Evolutionary conservation across 345 rosid genomes (phyloP), one percentile per base, ranked within the genome.

Genomic region (Acer campestre): DNA sequence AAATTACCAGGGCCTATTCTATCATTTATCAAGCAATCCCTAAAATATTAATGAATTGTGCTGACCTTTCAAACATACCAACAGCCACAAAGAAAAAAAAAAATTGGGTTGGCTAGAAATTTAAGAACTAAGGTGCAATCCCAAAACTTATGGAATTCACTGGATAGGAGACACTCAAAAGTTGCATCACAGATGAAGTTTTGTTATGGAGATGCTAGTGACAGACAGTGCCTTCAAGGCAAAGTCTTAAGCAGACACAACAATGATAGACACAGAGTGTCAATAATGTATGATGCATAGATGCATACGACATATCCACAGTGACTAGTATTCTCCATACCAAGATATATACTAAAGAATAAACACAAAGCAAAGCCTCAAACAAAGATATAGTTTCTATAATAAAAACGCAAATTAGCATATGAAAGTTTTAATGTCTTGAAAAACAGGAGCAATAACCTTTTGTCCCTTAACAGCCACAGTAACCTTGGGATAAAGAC

Each of bases 391-490:
- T 10, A n/a, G 14, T 17, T 0, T 23, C 25, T 27, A 17, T 3
- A 16, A 11, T 20, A 20, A 17, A 38, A 10, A 73, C 10, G 14
- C 10, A 71, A 71, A 71, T 10, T 31, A n/a, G 18, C 16, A 40
- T 12, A 29, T 3, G 13, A 53, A 17, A 5, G 42, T 14, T 5
- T 61, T 53, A 13, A 18, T 17, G 16, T 10, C 12, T 46, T 5
- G 22, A 14, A 68, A 69, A 55, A 58, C n/a, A 51, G 67, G 9
- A 18, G 71, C 22, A 70, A 74, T 27, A 80, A 94, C 99, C 98
- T 91, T 93, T 88, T 90, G 97, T 74, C 98, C 98, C 84, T 91
- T 95, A 77, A 91, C 92, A 67, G 92, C 89, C 53, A 95, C 88
- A 56, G 84, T 84, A 70, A 92, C 92, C 62, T 85, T 88, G 35